Conservation (phyloP, 2,329 filamentous ascomycete species). For the Diaporthe vexans region DNA sequence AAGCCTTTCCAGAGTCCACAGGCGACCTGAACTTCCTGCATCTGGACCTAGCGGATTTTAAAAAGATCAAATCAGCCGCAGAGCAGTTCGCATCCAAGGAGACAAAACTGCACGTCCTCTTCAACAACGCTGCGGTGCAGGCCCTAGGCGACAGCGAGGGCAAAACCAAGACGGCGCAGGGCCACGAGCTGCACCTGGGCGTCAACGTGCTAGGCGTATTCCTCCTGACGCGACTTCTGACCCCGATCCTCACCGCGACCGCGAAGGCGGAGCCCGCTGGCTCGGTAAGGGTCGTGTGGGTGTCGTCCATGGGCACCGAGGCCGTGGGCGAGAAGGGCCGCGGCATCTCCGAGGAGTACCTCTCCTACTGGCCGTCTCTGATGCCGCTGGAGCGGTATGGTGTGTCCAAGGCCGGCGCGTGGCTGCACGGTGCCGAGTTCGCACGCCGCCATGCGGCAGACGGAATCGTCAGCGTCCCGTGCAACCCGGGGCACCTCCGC, state of each 20-base stretch:
- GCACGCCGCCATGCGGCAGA: conserved; percentile 44
- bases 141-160: conserved; percentile 41
- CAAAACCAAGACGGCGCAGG: conserved; percentile 37
- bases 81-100: conserved; percentile 37
- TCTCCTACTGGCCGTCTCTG: conserved; percentile 28
- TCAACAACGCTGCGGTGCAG: conserved; percentile 31
- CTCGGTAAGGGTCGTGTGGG: conserved; percentile 45
- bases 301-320: conserved; percentile 41
- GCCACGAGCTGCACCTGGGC: conserved; percentile 39
- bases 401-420: conserved; percentile 47
- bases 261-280: conserved; percentile 35
- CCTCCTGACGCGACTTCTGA: no score
- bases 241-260: conserved; percentile 25
- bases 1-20: neutral
- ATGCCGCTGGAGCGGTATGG: conserved; percentile 43
- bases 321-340: conserved; percentile 20
- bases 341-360: conserved; percentile 15
- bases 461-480: conserved; percentile 46
- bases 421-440: conserved; percentile 44
- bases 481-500: conserved; percentile 48
- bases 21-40: conserved; percentile 43
- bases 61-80: conserved; percentile 40
- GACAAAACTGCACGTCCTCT: neutral
- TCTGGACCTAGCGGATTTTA: conserved; percentile 44
- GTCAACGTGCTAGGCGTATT: conserved; percentile 41